Conservation (phyloP, 73 alveolate species). For the Tetrahymena borealis region DNA sequence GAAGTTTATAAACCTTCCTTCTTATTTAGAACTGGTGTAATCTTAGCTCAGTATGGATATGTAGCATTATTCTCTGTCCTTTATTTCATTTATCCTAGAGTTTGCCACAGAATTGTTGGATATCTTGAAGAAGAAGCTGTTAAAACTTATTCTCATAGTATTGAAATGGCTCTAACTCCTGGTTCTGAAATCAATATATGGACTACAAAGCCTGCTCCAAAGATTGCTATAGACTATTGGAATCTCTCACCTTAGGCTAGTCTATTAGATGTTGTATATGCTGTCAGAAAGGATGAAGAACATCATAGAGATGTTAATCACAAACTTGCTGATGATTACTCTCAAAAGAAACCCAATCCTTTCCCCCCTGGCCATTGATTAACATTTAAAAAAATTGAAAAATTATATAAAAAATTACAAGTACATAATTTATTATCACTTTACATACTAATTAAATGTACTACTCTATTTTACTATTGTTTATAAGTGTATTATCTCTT, state of each 20-base stretch:
- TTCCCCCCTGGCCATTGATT: constrained; percentile 45
- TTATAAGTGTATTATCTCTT: too few relatives aligned
- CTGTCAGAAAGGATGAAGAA: constrained; percentile 41
- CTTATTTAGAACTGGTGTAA: constrained; percentile 46
- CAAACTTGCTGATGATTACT: constrained; percentile 37
- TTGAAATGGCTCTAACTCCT: constrained; percentile 8
- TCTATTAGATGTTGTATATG: constrained; percentile 48
- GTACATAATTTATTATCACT: background rate
- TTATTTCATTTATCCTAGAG: constrained; percentile 55
- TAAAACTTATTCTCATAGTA: constrained; percentile 50
- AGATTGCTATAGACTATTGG: constrained; percentile 62
- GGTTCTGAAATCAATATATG: constrained; percentile 21
- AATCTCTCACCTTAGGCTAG: constrained; percentile 56
- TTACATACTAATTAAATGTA: background rate
- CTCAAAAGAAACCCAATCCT: constrained; percentile 21
- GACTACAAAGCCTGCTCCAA: constrained; percentile 52
- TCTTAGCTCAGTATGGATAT: constrained; percentile 53
- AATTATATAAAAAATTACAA: background rate
- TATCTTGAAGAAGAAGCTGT: constrained; percentile 77
- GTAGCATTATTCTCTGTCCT: constrained; percentile 45
- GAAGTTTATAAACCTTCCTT: constrained; percentile 48
- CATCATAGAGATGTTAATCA: constrained; percentile 43
- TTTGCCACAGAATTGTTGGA: constrained; percentile 72
- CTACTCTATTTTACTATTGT: background rate
- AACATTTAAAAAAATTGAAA: background rate